phyloP scores from a whole-genome alignment of 116 monocot species.

The Dioscorea cayenensis region DNA sequence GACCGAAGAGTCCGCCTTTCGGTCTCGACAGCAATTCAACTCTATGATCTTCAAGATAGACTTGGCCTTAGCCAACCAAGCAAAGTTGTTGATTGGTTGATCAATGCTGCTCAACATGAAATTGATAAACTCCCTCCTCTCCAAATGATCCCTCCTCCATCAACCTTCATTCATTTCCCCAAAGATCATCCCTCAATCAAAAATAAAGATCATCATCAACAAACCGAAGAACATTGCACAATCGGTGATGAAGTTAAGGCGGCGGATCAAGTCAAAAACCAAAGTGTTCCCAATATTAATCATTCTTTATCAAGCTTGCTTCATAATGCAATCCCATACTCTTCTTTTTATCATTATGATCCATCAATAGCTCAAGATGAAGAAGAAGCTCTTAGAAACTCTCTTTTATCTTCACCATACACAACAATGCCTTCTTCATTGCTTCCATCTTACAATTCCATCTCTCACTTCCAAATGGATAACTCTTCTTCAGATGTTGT shows the following conservation, averaged over 20 bases:
- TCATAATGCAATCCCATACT: background rate
- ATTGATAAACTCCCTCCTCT: slow-evolving; percentile 18
- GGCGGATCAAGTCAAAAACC: background rate
- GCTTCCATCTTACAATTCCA: background rate
- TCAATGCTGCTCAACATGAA: slow-evolving; percentile 28
- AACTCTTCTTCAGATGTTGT: background rate
- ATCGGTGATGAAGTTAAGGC: background rate
- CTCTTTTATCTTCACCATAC: background rate
- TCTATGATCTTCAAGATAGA: slow-evolving; percentile 60
- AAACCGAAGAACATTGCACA: too few relatives aligned
- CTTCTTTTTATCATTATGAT: slow-evolving; percentile 7
- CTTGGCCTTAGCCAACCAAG: slow-evolving; percentile 55
- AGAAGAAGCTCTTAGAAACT: background rate
- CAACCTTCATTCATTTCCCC: background rate
- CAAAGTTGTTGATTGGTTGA: slow-evolving; percentile 62
- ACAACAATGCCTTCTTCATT: background rate
- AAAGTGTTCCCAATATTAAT: background rate
- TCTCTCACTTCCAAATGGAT: background rate
- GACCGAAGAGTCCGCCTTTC: slow-evolving; percentile 58
- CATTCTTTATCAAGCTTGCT: background rate
- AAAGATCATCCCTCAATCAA: background rate
- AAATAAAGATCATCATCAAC: background rate
- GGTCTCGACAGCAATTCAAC: slow-evolving; percentile 54
- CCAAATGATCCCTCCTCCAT: background rate
- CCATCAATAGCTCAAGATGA: slow-evolving; percentile 6